Base-by-base conservation (phyloP, 2,329 filamentous ascomycete species). In the Calonectria pseudoturangicola region DNA sequence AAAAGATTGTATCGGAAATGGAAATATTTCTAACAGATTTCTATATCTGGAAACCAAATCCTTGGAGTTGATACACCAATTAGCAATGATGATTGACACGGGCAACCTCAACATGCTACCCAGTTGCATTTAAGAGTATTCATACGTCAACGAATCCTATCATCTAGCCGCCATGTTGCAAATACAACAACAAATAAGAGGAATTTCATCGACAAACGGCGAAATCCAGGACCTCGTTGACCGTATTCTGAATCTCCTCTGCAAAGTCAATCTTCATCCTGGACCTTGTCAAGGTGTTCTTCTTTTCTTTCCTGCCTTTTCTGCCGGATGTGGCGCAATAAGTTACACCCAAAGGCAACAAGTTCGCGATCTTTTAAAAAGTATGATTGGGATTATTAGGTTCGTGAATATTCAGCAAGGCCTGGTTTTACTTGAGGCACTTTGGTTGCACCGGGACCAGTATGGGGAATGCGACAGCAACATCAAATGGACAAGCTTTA, bases 241-340 rank as follows among this genome's bases (percentile, higher is more conserved):
- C 3, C 28, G 41, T 15, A 62, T 66, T 16, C 27, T 71, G 15
- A 3, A 16, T 3, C 50, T 70, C 6, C 28, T 66, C 4, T 28
- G 50, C 15, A 39, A 25, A 1, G 30, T 66, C 21, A 21, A 41
- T 4, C 18, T 70, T 18, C 16, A 58, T 6, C 6, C 48, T 8
- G 68, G 68, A 3, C 62, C 68, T 21, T 70, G 68, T 27, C 30
- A 33, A 4, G 68, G 60, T 3, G 48, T 70, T 10, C 62, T 70
- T 25, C 16, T 70, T 2, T 63, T 70, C 2, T 70, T 70, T 30
- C 68, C 68, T 1, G 18, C 65, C 4, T 70, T 70, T 28, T 70
- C 68, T 43, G 68, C 68, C 2, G 62, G 68, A 4, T 70, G 68
- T 36, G 62, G 68, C 7, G 68, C 68, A 2, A 43, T 56, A 4